phyloP scores from a whole-genome alignment of 148 eudicot species.

The Rhododendron kiyosumense region DNA sequence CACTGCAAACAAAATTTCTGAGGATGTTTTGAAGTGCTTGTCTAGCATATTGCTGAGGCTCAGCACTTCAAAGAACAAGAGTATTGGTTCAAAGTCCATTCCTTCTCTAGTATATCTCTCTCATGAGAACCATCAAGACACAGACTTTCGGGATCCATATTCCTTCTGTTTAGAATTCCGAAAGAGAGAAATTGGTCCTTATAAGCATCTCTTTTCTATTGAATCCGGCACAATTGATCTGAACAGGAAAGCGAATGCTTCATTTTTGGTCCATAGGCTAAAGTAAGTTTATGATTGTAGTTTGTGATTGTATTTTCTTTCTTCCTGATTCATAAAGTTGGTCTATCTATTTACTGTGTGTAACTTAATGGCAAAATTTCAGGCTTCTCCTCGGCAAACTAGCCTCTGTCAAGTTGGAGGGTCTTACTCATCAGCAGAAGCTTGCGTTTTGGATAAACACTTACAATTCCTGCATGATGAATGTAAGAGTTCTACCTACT shows the following conservation, averaged over 20 bases:
- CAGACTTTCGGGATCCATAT: conserved; percentile 58
- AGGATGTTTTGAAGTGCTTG: conserved; percentile 75
- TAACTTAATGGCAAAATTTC: conserved; percentile 12
- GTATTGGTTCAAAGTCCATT: conserved; percentile 28
- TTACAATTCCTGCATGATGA: conserved; percentile 94
- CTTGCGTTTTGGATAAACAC: conserved; percentile 97
- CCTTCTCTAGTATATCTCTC: conserved; percentile 33
- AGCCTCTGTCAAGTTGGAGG: conserved; percentile 59
- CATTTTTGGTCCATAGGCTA: conserved; percentile 73
- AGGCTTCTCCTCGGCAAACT: conserved; percentile 82
- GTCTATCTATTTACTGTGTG: conserved; percentile 1
- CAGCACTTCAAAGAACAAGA: conserved; percentile 45
- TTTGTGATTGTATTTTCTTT: background rate
- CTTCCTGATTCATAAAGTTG: background rate
- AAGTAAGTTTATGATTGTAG: conserved; percentile 44
- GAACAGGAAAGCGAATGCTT: conserved; percentile 55
- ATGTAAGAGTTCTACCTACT: conserved; percentile 42
- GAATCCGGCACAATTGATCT: conserved; percentile 64
- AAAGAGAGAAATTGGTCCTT: conserved; percentile 63
- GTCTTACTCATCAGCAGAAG: conserved; percentile 86
- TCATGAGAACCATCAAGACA: conserved; percentile 22
- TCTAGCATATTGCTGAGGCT: conserved; percentile 63
- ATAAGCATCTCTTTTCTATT: conserved; percentile 47
- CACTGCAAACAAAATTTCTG: conserved; percentile 70
- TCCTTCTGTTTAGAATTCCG: conserved; percentile 28